Evolutionary conservation across 2,329 filamentous ascomycete species (phyloP).

Genomic region (Alternaria sp.): DNA sequence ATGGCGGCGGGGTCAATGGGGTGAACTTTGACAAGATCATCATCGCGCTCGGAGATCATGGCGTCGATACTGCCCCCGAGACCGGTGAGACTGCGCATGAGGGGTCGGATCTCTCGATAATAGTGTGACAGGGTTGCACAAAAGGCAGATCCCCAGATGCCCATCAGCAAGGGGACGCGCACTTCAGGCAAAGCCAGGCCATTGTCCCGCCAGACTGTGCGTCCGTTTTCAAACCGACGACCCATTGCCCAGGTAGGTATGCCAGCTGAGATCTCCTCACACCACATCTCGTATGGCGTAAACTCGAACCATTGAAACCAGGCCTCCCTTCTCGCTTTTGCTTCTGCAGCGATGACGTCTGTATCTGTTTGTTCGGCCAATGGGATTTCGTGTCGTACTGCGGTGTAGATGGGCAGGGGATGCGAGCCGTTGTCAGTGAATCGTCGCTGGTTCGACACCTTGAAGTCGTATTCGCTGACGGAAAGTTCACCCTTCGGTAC

Average conservation of each 20-base stretch:
- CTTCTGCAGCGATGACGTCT: conserved; percentile 51
- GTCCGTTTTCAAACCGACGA: conserved; percentile 78
- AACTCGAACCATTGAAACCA: conserved; percentile 98
- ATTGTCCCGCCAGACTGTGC: conserved; percentile 69
- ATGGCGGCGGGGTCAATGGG: conserved; percentile 92
- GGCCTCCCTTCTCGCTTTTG: conserved; percentile 67
- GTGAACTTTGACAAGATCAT: conserved; percentile 89
- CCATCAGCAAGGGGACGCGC: conserved; percentile 83
- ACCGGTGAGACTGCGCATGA: conserved; percentile 77
- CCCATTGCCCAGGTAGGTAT: conserved; percentile 96
- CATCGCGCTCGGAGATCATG: conserved; percentile 81
- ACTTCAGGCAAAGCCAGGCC: conserved; percentile 82
- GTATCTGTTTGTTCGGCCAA: conserved; percentile 59
- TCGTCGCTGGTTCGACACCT: conserved; percentile 84
- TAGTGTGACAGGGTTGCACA: conserved; percentile 96
- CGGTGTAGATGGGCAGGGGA: conserved; percentile 93
- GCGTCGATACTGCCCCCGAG: conserved; percentile 77
- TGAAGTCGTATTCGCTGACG: conserved; percentile 81
- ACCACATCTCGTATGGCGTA: conserved; percentile 94
- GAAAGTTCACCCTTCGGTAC: conserved; percentile 86
- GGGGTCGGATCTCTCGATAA: conserved; percentile 89
- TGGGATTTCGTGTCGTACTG: conserved; percentile 94
- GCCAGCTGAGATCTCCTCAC: conserved; percentile 88
- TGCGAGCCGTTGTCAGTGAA: conserved; percentile 80
- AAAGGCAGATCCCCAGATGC: conserved; percentile 96